These are phyloP conservation scores for Fusarium virguliforme DNA, from an alignment of 2,329 filamentous ascomycete species.

Conservation along the genomic window DNA sequence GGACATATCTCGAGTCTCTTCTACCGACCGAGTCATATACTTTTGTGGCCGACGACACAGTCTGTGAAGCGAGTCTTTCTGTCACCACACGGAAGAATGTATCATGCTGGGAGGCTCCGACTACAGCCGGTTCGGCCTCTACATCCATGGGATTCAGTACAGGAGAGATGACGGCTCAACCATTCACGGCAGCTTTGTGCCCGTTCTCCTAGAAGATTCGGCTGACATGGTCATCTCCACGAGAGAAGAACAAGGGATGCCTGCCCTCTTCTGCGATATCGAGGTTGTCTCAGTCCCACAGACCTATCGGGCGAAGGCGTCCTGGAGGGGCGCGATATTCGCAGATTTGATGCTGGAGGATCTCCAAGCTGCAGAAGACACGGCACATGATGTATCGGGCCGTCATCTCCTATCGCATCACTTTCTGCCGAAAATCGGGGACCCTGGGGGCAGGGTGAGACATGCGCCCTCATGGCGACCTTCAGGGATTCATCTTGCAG, in stretches of 20 bases:
- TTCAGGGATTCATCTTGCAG: conserved; percentile 20
- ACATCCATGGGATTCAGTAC: conserved; percentile 75
- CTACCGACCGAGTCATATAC: conserved; percentile 65
- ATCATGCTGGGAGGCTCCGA: conserved; percentile 74
- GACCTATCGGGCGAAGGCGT: conserved; percentile 27
- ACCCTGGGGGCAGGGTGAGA: conserved; percentile 21
- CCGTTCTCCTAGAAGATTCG: conserved; percentile 66
- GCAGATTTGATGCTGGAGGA: conserved; percentile 24
- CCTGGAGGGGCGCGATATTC: conserved; percentile 34
- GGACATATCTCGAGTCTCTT: conserved; percentile 60
- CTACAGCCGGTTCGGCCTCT: conserved; percentile 72
- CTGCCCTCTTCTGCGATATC: conserved; percentile 69
- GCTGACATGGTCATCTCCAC: conserved; percentile 70
- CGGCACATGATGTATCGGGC: background rate
- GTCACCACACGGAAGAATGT: conserved; percentile 66
- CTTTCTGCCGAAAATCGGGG: conserved; percentile 26
- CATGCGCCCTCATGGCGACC: conserved; percentile 17
- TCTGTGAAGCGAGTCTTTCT: conserved; percentile 63
- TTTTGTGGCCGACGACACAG: conserved; percentile 66
- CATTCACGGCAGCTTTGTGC: conserved; percentile 68
- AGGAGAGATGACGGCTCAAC: conserved; percentile 64
- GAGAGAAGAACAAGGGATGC: conserved; percentile 74
- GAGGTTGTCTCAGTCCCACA: conserved; percentile 54
- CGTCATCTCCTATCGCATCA: conserved; percentile 17
- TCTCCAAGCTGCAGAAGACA: conserved; percentile 9